phyloP scores from a whole-genome alignment of 495 filamentous ascomycete genomes.

The Aspergillus biplanus region DNA sequence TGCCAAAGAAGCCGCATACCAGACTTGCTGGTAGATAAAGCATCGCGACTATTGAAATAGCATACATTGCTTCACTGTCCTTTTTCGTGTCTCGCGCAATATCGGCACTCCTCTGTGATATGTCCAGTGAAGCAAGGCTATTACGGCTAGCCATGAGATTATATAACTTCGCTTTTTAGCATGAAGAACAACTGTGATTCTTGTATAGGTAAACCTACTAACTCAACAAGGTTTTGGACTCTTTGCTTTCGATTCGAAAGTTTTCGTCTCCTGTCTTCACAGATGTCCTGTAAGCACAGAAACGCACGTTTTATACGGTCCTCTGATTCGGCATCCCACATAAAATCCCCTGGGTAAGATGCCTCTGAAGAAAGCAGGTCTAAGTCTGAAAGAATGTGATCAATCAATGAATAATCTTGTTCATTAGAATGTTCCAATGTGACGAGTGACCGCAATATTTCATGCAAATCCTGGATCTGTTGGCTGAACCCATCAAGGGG shows the following conservation, averaged over 20 bases:
- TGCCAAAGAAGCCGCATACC: slow-evolving; percentile 3
- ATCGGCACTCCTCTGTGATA: not conserved
- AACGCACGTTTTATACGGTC: not conserved
- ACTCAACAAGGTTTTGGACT: not conserved
- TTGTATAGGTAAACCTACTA: not conserved
- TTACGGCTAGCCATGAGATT: not conserved
- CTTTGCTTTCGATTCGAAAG: slow-evolving; percentile 4
- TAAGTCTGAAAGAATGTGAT: not conserved
- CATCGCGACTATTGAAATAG: not conserved
- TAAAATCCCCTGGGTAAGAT: not conserved
- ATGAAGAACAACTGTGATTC: not conserved
- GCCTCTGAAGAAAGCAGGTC: not conserved
- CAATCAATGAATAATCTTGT: slow-evolving; percentile 1
- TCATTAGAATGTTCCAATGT: slow-evolving; percentile 4
- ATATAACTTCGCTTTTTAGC: slow-evolving; percentile 1
- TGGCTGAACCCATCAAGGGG: not conserved
- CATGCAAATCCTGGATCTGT: not conserved
- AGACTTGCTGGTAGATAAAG: slow-evolving; percentile 3
- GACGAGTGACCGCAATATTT: not conserved
- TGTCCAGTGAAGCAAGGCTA: not conserved
- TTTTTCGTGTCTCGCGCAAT: slow-evolving; percentile 9
- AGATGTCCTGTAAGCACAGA: not conserved
- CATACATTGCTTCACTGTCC: slow-evolving; percentile 4
- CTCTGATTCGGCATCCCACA: not conserved
- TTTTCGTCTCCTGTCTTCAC: slow-evolving; percentile 4